Percentiles rank a stretch among this genome's conserved stretches.
phyloP scores from a whole-genome alignment of 1,284 basidiomycete species.

The Rhodotorula sp. region DNA sequence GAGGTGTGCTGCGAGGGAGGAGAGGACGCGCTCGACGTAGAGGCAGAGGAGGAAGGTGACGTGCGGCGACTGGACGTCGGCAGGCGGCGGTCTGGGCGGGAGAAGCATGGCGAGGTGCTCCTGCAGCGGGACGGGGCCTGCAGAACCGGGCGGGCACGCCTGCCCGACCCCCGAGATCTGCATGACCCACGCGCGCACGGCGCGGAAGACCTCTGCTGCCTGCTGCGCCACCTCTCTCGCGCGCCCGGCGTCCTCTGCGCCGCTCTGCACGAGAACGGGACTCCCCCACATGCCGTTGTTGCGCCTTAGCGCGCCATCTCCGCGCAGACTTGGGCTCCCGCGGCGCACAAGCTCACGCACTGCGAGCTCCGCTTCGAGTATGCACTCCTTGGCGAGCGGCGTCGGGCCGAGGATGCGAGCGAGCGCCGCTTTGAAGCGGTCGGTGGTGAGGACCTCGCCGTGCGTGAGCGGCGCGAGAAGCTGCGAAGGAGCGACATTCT shows the following conservation, averaged over 20 bases:
- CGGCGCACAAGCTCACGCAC: constrained; percentile 24
- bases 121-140: background rate
- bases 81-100: constrained; percentile 13
- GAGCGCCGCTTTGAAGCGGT: constrained; percentile 67
- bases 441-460: constrained; percentile 41
- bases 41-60: constrained; percentile 31
- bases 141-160: background rate
- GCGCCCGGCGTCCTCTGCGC: background rate
- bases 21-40: constrained; percentile 34
- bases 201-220: constrained; percentile 26
- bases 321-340: constrained; percentile 10
- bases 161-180: constrained; percentile 32
- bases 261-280: background rate
- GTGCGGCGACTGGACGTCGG: constrained; percentile 13
- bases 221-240: constrained; percentile 1
- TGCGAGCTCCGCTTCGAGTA: constrained; percentile 85
- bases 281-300: constrained; percentile 3
- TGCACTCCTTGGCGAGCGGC: constrained; percentile 77
- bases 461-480: background rate
- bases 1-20: constrained; percentile 22
- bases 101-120: background rate
- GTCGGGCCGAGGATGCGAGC: constrained; percentile 73
- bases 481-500: background rate
- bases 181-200: constrained; percentile 27
- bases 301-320: constrained; percentile 21